These are phyloP conservation scores for Nymphaea thermarum DNA, from an alignment of 164 flowering plant genomes.

Conservation along the genomic window DNA sequence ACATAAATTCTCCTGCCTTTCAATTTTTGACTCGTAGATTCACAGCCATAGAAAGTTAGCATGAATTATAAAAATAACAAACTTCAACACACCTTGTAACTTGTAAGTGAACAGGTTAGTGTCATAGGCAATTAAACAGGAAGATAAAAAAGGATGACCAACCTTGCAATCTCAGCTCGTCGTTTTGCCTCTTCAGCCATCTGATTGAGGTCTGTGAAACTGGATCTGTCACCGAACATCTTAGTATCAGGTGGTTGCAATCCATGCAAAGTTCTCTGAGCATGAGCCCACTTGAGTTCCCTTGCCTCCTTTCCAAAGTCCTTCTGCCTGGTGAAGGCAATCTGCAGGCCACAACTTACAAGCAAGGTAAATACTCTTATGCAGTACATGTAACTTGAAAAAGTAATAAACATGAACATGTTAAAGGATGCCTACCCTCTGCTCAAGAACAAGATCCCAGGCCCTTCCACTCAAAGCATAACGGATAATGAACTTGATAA, in stretches of 20 bases:
- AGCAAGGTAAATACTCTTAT: background rate
- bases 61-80: too few species aligned
- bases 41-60: too few species aligned
- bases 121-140: too few species aligned
- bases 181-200: constrained; percentile 98
- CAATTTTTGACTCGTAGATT: too few species aligned
- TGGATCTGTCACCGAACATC: constrained; percentile 51
- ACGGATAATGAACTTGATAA: constrained; percentile 61
- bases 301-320: constrained; percentile 85
- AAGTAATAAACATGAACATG: background rate
- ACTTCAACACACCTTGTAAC: too few species aligned
- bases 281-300: constrained; percentile 91
- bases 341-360: constrained; percentile 26
- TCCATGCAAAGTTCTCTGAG: constrained; percentile 87
- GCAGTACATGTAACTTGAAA: background rate
- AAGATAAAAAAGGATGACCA: background rate
- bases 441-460: constrained; percentile 85
- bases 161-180: constrained; percentile 97
- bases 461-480: constrained; percentile 74
- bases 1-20: too few species aligned
- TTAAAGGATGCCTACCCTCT: constrained; percentile 41
- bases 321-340: constrained; percentile 85
- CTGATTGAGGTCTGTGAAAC: constrained; percentile 66
- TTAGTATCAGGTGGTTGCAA: constrained; percentile 72
- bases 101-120: too few species aligned